Conservation (phyloP, 257 asterid genomes). For the Agastache rugosa region DNA sequence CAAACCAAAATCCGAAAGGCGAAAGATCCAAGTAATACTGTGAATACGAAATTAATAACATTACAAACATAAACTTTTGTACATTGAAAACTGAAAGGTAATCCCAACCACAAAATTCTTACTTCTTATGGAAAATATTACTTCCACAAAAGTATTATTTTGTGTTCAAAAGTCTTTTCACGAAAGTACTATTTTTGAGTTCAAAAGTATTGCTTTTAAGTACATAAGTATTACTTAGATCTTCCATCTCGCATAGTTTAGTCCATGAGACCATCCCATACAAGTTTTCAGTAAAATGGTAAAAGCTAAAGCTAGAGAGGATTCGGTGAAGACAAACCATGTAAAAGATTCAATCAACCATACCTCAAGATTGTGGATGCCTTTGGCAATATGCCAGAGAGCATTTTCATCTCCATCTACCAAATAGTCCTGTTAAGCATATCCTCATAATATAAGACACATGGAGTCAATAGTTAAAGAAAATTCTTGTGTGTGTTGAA, state of each 20-base stretch:
- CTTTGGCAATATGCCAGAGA: slow-evolving; percentile 96
- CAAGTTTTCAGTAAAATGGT: slow-evolving; percentile 6
- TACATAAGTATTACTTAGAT: background rate
- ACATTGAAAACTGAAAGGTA: background rate
- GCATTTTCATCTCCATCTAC: slow-evolving; percentile 91
- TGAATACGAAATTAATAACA: background rate
- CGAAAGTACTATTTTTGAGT: background rate
- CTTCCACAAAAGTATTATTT: background rate
- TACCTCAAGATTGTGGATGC: slow-evolving; percentile 95
- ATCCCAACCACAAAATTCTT: background rate
- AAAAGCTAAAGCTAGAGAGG: slow-evolving; percentile 16
- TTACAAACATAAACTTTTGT: background rate
- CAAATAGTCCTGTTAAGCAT: slow-evolving; percentile 65
- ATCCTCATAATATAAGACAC: slow-evolving; percentile 42
- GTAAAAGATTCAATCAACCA: slow-evolving; percentile 24
- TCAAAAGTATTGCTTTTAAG: background rate
- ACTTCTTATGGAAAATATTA: background rate
- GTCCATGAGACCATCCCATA: background rate
- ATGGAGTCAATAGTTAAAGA: slow-evolving; percentile 18
- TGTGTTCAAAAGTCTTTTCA: background rate
- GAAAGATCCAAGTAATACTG: background rate
- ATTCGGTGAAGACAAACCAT: slow-evolving; percentile 12
- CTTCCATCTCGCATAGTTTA: background rate
- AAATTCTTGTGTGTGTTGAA: background rate
- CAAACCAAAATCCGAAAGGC: background rate